A percentile compares a stretch with the other conserved stretches of the same genome.
Conservation (phyloP, 805 yeast genomes). For the Martiniozyma abietophila region DNA sequence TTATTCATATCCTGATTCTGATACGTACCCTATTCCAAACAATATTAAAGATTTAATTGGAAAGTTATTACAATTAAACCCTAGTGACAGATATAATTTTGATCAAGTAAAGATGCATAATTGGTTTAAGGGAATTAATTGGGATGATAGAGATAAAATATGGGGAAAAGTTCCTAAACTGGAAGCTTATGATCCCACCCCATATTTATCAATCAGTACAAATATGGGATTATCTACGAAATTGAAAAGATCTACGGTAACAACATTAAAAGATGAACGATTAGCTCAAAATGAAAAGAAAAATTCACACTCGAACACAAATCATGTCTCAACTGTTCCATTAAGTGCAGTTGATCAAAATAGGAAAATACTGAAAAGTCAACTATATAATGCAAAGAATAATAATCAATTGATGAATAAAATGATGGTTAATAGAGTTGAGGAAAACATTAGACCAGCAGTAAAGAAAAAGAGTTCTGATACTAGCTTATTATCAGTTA, state of each 20-base stretch:
- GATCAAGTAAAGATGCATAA: slow-evolving; percentile 51
- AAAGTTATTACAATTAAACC: slow-evolving; percentile 61
- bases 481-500: too few species aligned
- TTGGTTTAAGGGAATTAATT: slow-evolving; percentile 63
- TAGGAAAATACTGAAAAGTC: slow-evolving; percentile 19
- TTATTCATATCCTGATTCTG: slow-evolving; percentile 57
- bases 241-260: too few species aligned
- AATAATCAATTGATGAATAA: slow-evolving; percentile 28
- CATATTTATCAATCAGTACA: too few species aligned
- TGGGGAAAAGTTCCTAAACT: slow-evolving; percentile 72
- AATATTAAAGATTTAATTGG: slow-evolving; percentile 57
- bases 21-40: slow-evolving; percentile 49
- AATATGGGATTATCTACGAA: too few species aligned
- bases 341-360: slow-evolving; percentile 7
- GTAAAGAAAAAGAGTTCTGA: too few species aligned
- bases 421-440: slow-evolving; percentile 24
- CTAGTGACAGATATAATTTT: slow-evolving; percentile 53
- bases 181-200: slow-evolving; percentile 47
- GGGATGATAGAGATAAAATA: slow-evolving; percentile 53
- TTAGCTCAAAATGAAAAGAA: too few species aligned
- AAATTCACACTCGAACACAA: too few species aligned
- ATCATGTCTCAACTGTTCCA: too few species aligned
- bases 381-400: slow-evolving; percentile 24
- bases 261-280: too few species aligned
- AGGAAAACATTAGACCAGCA: too few species aligned